A percentile compares a stretch with the other conserved stretches of the same genome.
phyloP scores from a whole-genome alignment of 225 moss, liverwort and hornwort genomes.

The Bryum argenteum region DNA sequence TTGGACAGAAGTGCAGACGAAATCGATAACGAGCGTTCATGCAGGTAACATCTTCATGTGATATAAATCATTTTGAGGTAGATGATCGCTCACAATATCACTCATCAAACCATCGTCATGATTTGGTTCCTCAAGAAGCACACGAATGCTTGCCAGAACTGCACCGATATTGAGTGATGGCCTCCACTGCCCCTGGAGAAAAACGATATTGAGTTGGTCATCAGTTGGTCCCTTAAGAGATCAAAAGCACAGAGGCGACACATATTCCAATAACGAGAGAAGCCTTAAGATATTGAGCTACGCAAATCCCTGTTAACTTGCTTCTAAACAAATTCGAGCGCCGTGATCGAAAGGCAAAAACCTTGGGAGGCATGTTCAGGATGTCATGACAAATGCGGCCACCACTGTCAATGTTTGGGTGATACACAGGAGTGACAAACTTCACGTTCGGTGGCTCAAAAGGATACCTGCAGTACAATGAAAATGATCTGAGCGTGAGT shows the following conservation, averaged over 20 bases:
- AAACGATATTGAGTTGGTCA: constrained; percentile 8
- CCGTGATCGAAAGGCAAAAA: constrained; percentile 11
- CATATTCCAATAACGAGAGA: background rate
- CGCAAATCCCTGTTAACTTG: background rate
- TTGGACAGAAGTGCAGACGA: constrained; percentile 9
- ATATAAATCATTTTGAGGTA: constrained; percentile 1
- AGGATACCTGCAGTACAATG: constrained; percentile 66
- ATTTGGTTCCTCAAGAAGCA: constrained; percentile 84
- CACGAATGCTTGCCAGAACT: constrained; percentile 80
- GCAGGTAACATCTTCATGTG: constrained; percentile 3
- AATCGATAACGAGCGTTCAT: constrained; percentile 9
- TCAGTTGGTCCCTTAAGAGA: background rate
- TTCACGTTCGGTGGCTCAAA: constrained; percentile 89
- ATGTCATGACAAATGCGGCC: constrained; percentile 91
- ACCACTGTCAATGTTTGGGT: constrained; percentile 87
- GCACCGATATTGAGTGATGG: constrained; percentile 84
- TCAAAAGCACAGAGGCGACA: background rate
- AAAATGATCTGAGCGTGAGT: constrained; percentile 3
- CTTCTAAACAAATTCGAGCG: background rate
- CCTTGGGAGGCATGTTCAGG: constrained; percentile 96
- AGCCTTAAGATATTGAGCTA: constrained; percentile 9
- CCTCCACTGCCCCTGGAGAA: constrained; percentile 78
- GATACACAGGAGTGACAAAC: constrained; percentile 83
- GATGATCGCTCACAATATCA: constrained; percentile 72
- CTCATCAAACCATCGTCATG: constrained; percentile 93